Base-by-base conservation (phyloP, 805 yeast species). In the Teunomyces tritomae region DNA sequence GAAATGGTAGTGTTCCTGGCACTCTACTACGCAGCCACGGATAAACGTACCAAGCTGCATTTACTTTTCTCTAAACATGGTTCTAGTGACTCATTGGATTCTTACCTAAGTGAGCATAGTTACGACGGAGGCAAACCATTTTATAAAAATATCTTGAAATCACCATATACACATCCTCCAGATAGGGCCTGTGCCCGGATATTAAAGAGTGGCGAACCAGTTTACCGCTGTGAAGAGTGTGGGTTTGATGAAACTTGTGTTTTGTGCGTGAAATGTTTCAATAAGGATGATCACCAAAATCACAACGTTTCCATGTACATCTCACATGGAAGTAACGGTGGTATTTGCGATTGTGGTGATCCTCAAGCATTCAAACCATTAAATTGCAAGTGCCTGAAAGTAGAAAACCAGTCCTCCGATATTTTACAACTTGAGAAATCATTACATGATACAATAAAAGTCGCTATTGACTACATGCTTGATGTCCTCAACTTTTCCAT, bases 211-310 rank as follows among this genome's bases (percentile, higher is more conserved):
- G 85, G 85, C 20, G 87, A 84, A 50, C 82, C 85, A 0, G 84
- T 85, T 16, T 87, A 84, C 60, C 71, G 89, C 47, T 87, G 96
- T 59, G 72, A 72, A 29, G 88, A 86, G 49, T 87, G 96, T 71
- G 89, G 87, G 0, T 79, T 77, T 50, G 96, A 87, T 64, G 82
- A 81, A 7, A 84, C 91, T 0, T 87, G 95, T 71, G 90, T 88
- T 29, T 61, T 87, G 26, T 87, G 96, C 65, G 79, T 76, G 9
- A 68, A 81, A 54, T 87, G 96, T 62, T 87, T 85, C 67, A 84
- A 85, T 61, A 76, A 78, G 46, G 77, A 76, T 4, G 89, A 85
- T 56, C 96, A 87, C 61, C 59, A 65, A 10, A 83, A 76, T 45
- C 96, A 87, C 59, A 79, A 79, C 50, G 87, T 87, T 7, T 67